Evolutionary conservation across 2,329 filamentous ascomycete species (phyloP).

Genomic region (Diplodia mutila): DNA sequence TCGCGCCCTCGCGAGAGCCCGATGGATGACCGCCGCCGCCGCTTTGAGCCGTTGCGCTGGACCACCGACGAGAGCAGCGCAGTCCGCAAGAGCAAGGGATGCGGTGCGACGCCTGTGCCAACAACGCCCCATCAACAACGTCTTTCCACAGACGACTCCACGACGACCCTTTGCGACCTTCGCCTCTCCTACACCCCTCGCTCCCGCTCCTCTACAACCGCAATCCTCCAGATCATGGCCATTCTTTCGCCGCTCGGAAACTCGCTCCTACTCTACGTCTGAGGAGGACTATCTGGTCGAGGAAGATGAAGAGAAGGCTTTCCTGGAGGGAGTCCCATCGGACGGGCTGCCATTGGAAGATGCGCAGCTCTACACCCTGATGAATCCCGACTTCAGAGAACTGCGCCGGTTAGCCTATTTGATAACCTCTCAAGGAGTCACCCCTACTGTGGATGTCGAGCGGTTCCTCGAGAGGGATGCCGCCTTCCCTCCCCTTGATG

Average conservation of each 20-base stretch:
- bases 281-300: conserved; percentile 17
- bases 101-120: too few relatives aligned
- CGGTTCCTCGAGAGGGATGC: background rate
- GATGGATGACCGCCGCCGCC: conserved; percentile 6
- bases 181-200: too few relatives aligned
- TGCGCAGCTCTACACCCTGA: background rate
- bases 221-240: background rate
- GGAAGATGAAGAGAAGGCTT: conserved; percentile 10
- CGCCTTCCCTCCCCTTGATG: background rate
- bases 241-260: background rate
- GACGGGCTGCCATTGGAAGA: background rate
- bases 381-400: conserved; percentile 1
- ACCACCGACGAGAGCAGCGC: background rate
- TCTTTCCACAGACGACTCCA: background rate
- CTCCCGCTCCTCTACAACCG: background rate
- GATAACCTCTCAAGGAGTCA: background rate
- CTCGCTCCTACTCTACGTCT: background rate
- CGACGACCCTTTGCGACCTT: background rate
- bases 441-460: background rate
- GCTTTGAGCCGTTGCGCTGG: background rate
- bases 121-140: background rate
- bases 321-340: background rate
- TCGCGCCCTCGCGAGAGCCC: conserved; percentile 36
- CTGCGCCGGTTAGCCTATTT: background rate
- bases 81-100: background rate